phyloP scores from a whole-genome alignment of 768 basidiomycete species.

The Panus rudis region DNA sequence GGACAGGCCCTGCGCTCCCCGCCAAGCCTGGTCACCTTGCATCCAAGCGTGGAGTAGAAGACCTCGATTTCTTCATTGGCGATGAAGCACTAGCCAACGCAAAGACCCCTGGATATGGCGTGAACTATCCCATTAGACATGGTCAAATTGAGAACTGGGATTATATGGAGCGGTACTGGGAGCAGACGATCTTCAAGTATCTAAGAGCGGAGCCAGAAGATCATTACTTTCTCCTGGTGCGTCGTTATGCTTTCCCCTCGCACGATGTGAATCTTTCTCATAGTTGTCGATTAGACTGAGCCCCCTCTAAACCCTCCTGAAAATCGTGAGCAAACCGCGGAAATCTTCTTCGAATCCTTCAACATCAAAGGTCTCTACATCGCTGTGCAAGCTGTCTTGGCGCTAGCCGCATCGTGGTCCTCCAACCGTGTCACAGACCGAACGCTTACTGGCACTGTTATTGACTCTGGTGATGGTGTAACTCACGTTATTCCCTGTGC shows the following conservation, averaged over 20 bases:
- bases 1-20: slow-evolving; percentile 73
- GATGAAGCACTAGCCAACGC: slow-evolving; percentile 95
- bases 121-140: slow-evolving; percentile 95
- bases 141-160: slow-evolving; percentile 99
- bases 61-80: slow-evolving; percentile 99
- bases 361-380: slow-evolving; percentile 98
- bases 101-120: slow-evolving; percentile 88
- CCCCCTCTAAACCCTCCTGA: slow-evolving; percentile 97
- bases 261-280: not conserved
- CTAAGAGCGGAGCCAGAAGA: slow-evolving; percentile 97
- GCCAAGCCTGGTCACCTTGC: slow-evolving; percentile 88
- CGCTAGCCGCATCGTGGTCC: slow-evolving; percentile 96
- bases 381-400: slow-evolving; percentile 96
- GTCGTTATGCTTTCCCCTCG: slow-evolving; percentile 24
- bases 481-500: slow-evolving; percentile 96
- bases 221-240: slow-evolving; percentile 93
- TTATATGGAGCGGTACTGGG: slow-evolving; percentile 99
- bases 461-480: slow-evolving; percentile 98
- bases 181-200: slow-evolving; percentile 99
- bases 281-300: slow-evolving; percentile 66
- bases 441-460: slow-evolving; percentile 93
- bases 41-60: slow-evolving; percentile 95
- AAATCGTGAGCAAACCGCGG: slow-evolving; percentile 97
- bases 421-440: slow-evolving; percentile 85
- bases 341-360: slow-evolving; percentile 99